phyloP scores from a whole-genome alignment of 1,284 basidiomycete genomes.

The Trichosporon sp. region DNA sequence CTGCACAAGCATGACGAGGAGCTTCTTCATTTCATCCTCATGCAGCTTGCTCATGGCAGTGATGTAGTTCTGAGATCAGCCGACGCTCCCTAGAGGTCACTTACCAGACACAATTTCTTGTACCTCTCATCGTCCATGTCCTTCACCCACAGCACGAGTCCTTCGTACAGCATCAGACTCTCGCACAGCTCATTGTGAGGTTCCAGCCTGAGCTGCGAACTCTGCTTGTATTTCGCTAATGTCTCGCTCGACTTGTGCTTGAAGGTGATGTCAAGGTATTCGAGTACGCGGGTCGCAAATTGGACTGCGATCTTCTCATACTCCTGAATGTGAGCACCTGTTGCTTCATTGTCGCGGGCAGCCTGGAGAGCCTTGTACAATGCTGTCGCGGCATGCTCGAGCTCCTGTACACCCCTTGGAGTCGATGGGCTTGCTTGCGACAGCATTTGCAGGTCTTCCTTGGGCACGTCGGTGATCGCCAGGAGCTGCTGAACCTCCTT shows the following conservation, averaged over 20 bases:
- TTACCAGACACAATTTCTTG: conserved; percentile 75
- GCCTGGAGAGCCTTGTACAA: conserved; percentile 95
- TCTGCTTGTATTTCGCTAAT: conserved; percentile 34
- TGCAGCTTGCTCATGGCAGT: conserved; percentile 75
- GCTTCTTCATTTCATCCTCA: conserved; percentile 65
- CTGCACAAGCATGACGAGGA: conserved; percentile 60
- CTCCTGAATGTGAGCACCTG: conserved; percentile 83
- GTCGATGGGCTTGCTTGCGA: conserved; percentile 82
- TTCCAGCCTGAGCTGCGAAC: conserved; percentile 47
- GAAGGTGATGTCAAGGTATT: conserved; percentile 85
- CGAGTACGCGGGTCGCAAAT: conserved; percentile 84
- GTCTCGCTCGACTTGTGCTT: conserved; percentile 59
- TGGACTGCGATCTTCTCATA: conserved; percentile 79
- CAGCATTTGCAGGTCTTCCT: conserved; percentile 66
- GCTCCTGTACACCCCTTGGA: conserved; percentile 62
- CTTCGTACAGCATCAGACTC: conserved; percentile 80
- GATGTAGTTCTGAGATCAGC: conserved; percentile 69
- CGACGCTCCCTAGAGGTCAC: conserved; percentile 35
- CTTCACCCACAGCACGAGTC: conserved; percentile 85
- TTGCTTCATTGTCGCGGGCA: conserved; percentile 84
- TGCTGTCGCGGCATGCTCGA: conserved; percentile 77
- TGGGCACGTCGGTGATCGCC: conserved; percentile 87
- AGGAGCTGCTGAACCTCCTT: conserved; percentile 77
- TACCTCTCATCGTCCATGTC: conserved; percentile 87
- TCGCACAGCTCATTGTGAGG: conserved; percentile 69